Base-by-base conservation (phyloP, 164 flowering plant genomes). In the Sextonia rubra region DNA sequence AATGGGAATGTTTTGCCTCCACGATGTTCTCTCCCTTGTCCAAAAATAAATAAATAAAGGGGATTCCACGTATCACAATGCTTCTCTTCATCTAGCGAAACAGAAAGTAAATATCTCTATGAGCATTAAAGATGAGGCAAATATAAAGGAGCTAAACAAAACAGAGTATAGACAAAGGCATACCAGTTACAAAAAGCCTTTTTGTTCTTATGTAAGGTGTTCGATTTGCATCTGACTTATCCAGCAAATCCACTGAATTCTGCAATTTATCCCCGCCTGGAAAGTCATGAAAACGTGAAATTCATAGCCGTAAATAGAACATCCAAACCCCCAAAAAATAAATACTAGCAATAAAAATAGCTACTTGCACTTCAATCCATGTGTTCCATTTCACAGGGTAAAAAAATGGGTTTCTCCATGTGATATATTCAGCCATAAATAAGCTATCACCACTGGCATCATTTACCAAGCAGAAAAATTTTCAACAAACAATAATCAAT, bases 141-240 rank as follows among this genome's bases (percentile, higher is more conserved):
- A 18, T 52, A 52, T 15, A 52, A 52, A 37, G 58, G 58, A 52
- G 4, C 4, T 17, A 52, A 15, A 52, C 58, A 52, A 52, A 20
- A 52, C 58, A 52, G 5, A 20, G 17, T 58, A 64, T 30, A 74
- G 68, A n/a, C 69, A 77, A 65, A 32, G 68, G 5, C 77, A 12
- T 85, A 94, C 97, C 99, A 69, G 97, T 90, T 12, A 92, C 81
- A 80, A 94, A 92, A 66, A 94, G 93, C 79, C 92, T 89, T 83
- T 89, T 89, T 61, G 97, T 92, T 70, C 74, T 81, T n/a, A 89
- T 73, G 17, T 82, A 77, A 30, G 82, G 75, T 65, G 73, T 55
- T 69, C 79, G 70, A 80, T 20, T 77, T 37, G 81, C 68, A 77
- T 75, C 82, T 55, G 86, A 70, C 66, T 88, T 76, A 52, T 78